These are phyloP conservation scores for Leishmania lainsoni DNA, from an alignment of 208 protist genomes.

Conservation along the genomic window DNA sequence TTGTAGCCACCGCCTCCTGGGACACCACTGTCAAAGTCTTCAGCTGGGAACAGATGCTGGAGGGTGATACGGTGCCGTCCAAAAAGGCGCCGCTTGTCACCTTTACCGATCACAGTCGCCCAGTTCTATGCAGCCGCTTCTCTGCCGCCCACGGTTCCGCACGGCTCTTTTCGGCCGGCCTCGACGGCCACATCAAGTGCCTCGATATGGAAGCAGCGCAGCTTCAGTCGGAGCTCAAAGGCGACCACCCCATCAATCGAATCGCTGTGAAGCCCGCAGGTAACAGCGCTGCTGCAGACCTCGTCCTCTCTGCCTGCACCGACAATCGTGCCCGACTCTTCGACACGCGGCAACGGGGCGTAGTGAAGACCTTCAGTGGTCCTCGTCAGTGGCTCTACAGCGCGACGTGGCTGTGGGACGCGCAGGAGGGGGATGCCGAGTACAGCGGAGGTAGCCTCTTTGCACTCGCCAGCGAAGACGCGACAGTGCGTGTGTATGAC, in stretches of 20 bases:
- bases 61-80: constrained; percentile 39
- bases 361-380: constrained; percentile 71
- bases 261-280: constrained; percentile 53
- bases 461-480: constrained; percentile 71
- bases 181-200: constrained; percentile 74
- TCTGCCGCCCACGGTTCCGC: constrained; percentile 41
- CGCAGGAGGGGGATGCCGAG: constrained; percentile 43
- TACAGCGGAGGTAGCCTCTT: constrained; percentile 45
- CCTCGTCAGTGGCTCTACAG: constrained; percentile 89
- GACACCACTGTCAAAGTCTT: constrained; percentile 84
- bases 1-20: constrained; percentile 76
- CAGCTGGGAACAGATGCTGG: constrained; percentile 51
- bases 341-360: constrained; percentile 63
- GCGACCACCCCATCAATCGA: constrained; percentile 75
- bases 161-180: constrained; percentile 68
- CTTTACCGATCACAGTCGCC: constrained; percentile 83
- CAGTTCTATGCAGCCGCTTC: constrained; percentile 76
- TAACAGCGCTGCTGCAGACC: constrained; percentile 40
- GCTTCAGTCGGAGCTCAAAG: constrained; percentile 47
- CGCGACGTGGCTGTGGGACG: constrained; percentile 65
- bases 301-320: constrained; percentile 76
- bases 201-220: constrained; percentile 57
- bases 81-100: constrained; percentile 72
- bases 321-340: constrained; percentile 84
- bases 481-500: constrained; percentile 76